Evolutionary conservation across 176 grass and related monocot species (phyloP).

Genomic region (Raddia distichophylla): DNA sequence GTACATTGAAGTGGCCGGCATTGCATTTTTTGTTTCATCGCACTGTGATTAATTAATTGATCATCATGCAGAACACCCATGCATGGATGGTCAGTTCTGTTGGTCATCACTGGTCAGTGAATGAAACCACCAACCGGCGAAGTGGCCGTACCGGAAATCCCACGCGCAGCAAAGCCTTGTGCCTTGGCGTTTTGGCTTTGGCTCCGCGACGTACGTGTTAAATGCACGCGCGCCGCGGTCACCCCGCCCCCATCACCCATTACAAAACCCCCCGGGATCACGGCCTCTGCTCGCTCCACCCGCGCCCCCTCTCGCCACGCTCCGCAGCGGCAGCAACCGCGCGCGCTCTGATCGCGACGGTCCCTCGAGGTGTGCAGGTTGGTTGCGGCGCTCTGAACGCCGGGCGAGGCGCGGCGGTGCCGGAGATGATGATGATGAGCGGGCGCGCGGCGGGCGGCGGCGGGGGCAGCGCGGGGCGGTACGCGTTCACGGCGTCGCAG

Average conservation of each 20-base stretch:
- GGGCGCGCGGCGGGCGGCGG: conserved; percentile 49
- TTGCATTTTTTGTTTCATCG: too few species aligned
- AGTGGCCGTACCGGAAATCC: neutral
- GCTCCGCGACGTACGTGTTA: neutral
- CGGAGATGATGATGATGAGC: conserved; percentile 67
- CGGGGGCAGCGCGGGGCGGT: conserved; percentile 23
- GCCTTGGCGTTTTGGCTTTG: neutral
- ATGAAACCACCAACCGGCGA: neutral
- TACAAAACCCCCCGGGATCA: conserved; percentile 10
- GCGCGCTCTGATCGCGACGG: too few species aligned
- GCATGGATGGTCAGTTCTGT: too few species aligned
- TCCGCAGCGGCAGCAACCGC: too few species aligned
- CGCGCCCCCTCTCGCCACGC: neutral
- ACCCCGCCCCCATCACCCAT: neutral
- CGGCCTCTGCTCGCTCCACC: neutral
- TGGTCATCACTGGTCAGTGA: too few species aligned
- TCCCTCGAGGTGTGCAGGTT: neutral
- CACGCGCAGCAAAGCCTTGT: neutral
- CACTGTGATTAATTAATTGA: neutral
- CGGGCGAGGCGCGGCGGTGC: neutral
- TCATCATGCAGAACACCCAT: neutral
- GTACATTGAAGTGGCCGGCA: too few species aligned
- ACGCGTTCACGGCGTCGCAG: conserved; percentile 89
- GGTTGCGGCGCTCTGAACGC: too few species aligned
- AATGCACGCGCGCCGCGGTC: neutral